These are phyloP conservation scores for Pleomassaria siparia DNA, from an alignment of 2,329 filamentous ascomycete species.

Conservation along the genomic window DNA sequence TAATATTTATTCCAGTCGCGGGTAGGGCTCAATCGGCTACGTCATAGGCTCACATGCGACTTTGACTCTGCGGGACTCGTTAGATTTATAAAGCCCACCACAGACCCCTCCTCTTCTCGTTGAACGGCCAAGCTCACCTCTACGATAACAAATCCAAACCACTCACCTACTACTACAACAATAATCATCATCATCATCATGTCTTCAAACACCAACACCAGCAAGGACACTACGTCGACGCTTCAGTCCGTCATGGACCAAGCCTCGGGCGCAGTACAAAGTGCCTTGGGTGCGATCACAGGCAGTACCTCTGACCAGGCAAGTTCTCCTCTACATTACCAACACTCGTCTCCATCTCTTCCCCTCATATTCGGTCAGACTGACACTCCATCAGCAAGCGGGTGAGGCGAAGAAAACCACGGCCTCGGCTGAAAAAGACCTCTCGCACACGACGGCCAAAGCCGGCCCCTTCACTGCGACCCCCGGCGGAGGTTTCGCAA, in stretches of 20 bases:
- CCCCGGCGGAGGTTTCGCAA: constrained; percentile 67
- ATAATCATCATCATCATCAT: too few relatives aligned
- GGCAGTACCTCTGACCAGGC: constrained; percentile 70
- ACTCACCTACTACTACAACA: background rate
- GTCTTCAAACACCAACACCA: constrained; percentile 50
- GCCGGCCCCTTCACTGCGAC: constrained; percentile 72
- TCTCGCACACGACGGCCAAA: constrained; percentile 74
- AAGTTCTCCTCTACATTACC: constrained; percentile 12
- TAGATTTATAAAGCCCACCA: background rate
- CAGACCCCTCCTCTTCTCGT: background rate
- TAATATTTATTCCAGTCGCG: background rate
- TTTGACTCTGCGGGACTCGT: background rate
- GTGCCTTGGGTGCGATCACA: constrained; percentile 69
- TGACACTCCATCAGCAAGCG: constrained; percentile 50
- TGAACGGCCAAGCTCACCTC: too few relatives aligned
- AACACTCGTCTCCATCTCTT: background rate
- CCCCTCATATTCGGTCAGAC: constrained; percentile 13
- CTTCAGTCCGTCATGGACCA: constrained; percentile 68
- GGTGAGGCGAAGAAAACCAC: constrained; percentile 66
- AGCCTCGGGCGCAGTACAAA: constrained; percentile 72
- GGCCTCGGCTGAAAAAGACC: constrained; percentile 67
- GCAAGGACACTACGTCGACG: constrained; percentile 65
- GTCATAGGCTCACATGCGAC: background rate
- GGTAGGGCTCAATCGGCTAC: background rate
- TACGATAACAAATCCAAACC: background rate